Conservation (phyloP, 2,329 filamentous ascomycete genomes). For the Neofusicoccum ribis region DNA sequence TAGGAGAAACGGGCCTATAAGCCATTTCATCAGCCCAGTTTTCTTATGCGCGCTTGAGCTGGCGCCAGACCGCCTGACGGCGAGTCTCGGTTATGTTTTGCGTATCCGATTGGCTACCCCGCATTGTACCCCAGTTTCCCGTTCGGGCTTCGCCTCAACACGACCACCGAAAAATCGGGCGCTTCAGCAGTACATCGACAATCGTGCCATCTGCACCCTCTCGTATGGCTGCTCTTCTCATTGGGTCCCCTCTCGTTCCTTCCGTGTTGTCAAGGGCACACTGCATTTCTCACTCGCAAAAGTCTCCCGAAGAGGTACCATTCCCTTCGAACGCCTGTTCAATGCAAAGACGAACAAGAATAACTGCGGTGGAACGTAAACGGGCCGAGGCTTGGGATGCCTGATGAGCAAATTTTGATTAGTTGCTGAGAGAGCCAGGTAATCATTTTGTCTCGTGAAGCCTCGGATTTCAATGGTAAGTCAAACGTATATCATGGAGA, state of each 20-base stretch:
- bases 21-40: slow-evolving; percentile 11
- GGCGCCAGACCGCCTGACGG: neutral
- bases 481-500: slow-evolving; percentile 2
- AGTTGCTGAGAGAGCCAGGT: neutral
- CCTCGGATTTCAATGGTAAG: neutral
- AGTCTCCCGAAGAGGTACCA: neutral
- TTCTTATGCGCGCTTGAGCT: neutral
- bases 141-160: neutral
- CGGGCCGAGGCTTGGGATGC: neutral
- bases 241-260: neutral
- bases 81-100: neutral
- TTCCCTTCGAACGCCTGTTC: neutral
- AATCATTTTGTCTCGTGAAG: neutral
- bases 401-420: neutral
- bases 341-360: neutral
- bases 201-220: neutral
- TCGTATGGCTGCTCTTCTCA: neutral
- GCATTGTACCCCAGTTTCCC: neutral
- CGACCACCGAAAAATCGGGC: neutral
- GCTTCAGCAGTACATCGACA: neutral
- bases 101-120: slow-evolving; percentile 1
- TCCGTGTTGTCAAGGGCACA: neutral
- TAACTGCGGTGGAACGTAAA: neutral
- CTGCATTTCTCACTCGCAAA: neutral
- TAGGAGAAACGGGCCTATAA: neutral